Evolutionary conservation across 345 rosid species (phyloP).

Genomic region (Pugionium cornutum): DNA sequence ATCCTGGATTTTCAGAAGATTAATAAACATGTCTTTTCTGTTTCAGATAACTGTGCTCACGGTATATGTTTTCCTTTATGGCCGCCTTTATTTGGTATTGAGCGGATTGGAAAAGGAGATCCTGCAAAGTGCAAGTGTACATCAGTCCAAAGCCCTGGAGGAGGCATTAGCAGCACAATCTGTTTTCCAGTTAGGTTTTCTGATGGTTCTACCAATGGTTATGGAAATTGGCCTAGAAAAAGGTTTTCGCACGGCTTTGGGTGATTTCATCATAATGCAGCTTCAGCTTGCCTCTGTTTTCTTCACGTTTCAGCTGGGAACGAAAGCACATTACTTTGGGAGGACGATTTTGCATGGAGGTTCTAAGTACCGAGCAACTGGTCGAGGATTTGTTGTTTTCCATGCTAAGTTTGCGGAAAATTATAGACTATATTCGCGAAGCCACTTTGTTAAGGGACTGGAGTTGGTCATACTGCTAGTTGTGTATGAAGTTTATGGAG

Average conservation of each 20-base stretch:
- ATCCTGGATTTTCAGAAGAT: constrained; percentile 12
- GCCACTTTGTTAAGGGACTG: constrained; percentile 92
- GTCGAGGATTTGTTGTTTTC: constrained; percentile 87
- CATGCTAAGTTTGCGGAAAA: constrained; percentile 91
- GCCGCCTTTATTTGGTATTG: constrained; percentile 86
- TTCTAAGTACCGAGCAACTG: constrained; percentile 81
- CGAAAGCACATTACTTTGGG: constrained; percentile 87
- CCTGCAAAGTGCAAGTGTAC: constrained; percentile 53
- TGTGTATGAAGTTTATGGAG: constrained; percentile 66
- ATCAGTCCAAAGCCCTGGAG: constrained; percentile 79
- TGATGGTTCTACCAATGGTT: constrained; percentile 87
- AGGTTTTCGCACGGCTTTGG: constrained; percentile 86
- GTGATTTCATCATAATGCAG: constrained; percentile 93
- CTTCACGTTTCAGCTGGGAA: constrained; percentile 98
- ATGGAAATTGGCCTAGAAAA: constrained; percentile 97
- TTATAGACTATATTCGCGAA: constrained; percentile 84
- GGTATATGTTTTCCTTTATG: constrained; percentile 86
- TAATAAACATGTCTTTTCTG: constrained; percentile 14
- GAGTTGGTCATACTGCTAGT: constrained; percentile 76
- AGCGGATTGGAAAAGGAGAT: constrained; percentile 81
- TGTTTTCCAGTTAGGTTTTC: constrained; percentile 78
- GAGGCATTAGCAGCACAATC: constrained; percentile 82
- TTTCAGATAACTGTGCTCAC: constrained; percentile 81
- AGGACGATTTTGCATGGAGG: constrained; percentile 96
- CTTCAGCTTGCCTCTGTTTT: constrained; percentile 93